Base-by-base conservation (phyloP, 2,329 filamentous ascomycete species). In the Corinectria fuckeliana region DNA sequence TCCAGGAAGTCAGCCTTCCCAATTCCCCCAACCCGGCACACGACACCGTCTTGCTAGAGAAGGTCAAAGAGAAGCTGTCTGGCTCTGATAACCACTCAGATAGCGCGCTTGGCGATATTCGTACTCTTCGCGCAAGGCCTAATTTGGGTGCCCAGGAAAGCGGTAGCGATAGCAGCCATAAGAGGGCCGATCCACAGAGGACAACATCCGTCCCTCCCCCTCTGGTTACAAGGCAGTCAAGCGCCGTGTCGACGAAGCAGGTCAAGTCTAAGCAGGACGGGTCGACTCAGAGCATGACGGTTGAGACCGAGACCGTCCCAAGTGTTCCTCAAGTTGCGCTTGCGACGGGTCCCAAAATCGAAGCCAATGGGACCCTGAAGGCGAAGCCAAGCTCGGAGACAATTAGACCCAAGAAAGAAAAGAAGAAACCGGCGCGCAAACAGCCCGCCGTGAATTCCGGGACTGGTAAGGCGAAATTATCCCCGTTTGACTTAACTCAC, bases 231-330 rank as follows among this genome's bases (percentile, higher is more conserved):
- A 87, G 75, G 80, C 91, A 90, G 61, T 92, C 91, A 8, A 88
- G 84, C 60, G 73, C 77, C 67, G 76, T 84, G 61, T 87, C 88
- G 49, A 85, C 90, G 32, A 89, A 88, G 61, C 84, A 91, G 55
- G 78, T 82, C 56, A 91, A 93, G 72, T 82, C 85, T 30, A 92
- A 93, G 73, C 80, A 86, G 25, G 91, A 96, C 72, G 88, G 88
- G n/a, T 90, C 91, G 32, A 85, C 89, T 57, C 88, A 90, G 72
- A 95, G 92, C 69, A 97, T 99, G 93, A 98, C 92, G 9, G 94
- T 98, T 13, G 95, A 99, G 79, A 97, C 95, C 0, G 95, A 99
- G 76, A 96, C 93, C 1, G 95, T 99, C 34, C 90, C 88, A 41
- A 96, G 93, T 3, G 91, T 97, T 54, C 92, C 93, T 10, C 93